Conservation (phyloP, 768 basidiomycete species). For the Leucocoprinus sp. region DNA sequence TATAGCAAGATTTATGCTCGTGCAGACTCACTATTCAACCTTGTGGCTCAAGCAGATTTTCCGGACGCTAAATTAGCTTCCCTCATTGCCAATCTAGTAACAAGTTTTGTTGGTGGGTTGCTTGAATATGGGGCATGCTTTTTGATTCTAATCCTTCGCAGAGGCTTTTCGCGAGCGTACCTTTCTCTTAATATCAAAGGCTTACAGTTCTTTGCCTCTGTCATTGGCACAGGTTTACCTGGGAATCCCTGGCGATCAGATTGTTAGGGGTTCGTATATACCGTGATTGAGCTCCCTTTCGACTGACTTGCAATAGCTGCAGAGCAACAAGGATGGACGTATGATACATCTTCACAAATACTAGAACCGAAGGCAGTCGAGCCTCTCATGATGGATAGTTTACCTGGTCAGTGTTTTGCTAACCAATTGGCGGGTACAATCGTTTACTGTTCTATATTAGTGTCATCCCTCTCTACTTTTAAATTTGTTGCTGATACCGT, state of each 20-base stretch:
- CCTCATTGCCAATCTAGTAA: slow-evolving; percentile 35
- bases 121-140: not conserved
- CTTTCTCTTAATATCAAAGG: slow-evolving; percentile 46
- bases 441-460: slow-evolving; percentile 15
- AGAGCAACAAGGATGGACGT: slow-evolving; percentile 40
- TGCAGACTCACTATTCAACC: slow-evolving; percentile 30
- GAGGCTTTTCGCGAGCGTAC: slow-evolving; percentile 54
- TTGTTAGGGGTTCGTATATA: slow-evolving; percentile 28
- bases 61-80: slow-evolving; percentile 36
- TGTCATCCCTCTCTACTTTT: slow-evolving; percentile 41
- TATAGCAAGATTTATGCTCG: slow-evolving; percentile 49
- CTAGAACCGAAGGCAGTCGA: slow-evolving; percentile 28
- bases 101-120: slow-evolving; percentile 45
- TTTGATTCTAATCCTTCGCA: slow-evolving; percentile 17
- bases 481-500: slow-evolving; percentile 46
- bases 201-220: slow-evolving; percentile 56
- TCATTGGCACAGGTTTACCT: slow-evolving; percentile 50
- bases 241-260: slow-evolving; percentile 33
- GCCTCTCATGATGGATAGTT: not conserved
- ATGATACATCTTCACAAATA: slow-evolving; percentile 36
- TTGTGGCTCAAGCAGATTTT: slow-evolving; percentile 37
- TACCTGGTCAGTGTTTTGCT: slow-evolving; percentile 3
- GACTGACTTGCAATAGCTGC: slow-evolving; percentile 26
- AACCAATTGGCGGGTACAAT: slow-evolving; percentile 9
- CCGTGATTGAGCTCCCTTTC: not conserved